Evolutionary conservation across 768 basidiomycete genomes (phyloP), one percentile per base, ranked within the genome.

Genomic region (Mycena venus): DNA sequence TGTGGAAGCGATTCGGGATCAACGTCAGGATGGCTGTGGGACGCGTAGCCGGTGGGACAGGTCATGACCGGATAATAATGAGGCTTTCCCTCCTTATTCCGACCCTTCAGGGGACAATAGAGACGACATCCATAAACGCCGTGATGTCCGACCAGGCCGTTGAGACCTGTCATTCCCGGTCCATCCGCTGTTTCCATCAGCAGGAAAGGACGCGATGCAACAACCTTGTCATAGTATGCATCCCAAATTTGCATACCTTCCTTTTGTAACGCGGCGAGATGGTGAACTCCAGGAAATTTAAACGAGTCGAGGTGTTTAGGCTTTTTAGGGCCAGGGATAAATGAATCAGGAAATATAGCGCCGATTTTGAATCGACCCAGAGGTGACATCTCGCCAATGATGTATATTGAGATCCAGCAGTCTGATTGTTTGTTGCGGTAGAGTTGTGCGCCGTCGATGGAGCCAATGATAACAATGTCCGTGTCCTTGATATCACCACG

Each of bases 141-240:
- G 19, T 72, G 55, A 60, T 84, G 83, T 0, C 82, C 80, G 25
- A 81, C 78, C 53, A 80, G 68, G 14, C 83, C 82, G 76, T 79
- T 82, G 7, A 83, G 59, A 53, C 74, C 64, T 8, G 78, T 75
- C 51, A 82, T 65, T 17, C 42, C 42, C 4, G 42, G 42, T 9
- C 42, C 42, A 42, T 42, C 42, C 4, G 42, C 42, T 10, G 67
- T 71, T 0, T 53, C 75, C 6, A 82, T 17, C 14, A 58, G 36
- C 25, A 81, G 61, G 47, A 81, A 80, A 2, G 72, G 73, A 23
- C 56, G 42, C 3, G 74, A 77, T 25, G 49, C 68, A n/a, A 78
- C 49, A 4, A 69, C 32, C 12, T 14, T 6, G 15, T 66, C 15
- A 31, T 62, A 51, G 2, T 58, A 36, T 2, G 77, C 78, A 74